Evolutionary conservation across 2,329 filamentous ascomycete genomes (phyloP), one percentile per base, ranked within the genome.

Genomic region (Neofusicoccum laricinum): DNA sequence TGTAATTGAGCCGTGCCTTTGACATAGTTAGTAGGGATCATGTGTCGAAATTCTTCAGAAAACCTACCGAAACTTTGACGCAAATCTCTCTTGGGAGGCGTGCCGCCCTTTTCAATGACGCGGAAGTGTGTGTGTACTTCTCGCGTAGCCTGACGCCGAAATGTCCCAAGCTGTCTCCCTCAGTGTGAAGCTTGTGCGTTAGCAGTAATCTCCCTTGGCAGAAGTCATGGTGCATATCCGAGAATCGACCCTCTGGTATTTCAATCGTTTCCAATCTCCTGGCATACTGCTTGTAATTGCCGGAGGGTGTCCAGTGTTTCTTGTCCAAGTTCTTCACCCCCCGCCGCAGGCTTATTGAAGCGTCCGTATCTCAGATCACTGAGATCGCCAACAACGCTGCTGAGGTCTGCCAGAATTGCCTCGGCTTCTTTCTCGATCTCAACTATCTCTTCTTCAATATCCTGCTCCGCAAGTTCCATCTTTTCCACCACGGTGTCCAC

Each of bases 301-400:
- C 82, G 79, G 40, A 95, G 79, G 5, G 88, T 88, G 51, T 88
- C 85, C 17, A 92, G 78, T 34, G 92, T 85, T 68, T 93, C 88
- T 51, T 86, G 83, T 30, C 82, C 82, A 36, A 93, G 77, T 65
- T 86, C 82, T 21, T 82, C 76, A 67, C 90, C 90, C 40, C 85
- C 83, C 11, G 76, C 78, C 21, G 76, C 73, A 25, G 79, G 74
- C 25, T 78, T 78, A 43, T 78, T 76, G 65, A 95, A 84, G 63
- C 88, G 88, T 41, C 93, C 92, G 71, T 95, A 94, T 50, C 91
- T 87, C 63, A 96, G 81, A 76, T 96, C 91, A 75, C 92, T 96
- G 73, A 97, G 79, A 53, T 85, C 86, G 36, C 89, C 89, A 15
- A 95, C 84, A 0, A 84, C 88, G 64, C 86, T 83, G 68, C 84